phyloP scores from a whole-genome alignment of 495 filamentous ascomycete genomes.

The Neurospora africana region DNA sequence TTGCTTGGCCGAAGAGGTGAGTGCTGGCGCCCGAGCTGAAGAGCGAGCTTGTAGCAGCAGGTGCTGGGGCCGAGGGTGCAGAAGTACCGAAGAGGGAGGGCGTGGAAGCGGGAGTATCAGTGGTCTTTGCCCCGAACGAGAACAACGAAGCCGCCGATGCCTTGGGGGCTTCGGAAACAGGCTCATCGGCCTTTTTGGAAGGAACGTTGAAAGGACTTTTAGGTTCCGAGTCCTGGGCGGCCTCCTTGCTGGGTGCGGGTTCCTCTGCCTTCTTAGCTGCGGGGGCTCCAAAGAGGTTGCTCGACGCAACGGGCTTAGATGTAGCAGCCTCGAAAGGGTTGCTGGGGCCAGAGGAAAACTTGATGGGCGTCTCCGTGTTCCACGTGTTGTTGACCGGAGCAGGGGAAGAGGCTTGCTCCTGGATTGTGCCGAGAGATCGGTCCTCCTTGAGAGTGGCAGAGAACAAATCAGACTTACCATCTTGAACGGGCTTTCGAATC shows the following conservation, averaged over 20 bases:
- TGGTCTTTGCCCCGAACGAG: constrained; percentile 7
- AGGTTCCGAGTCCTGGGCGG: constrained; percentile 5
- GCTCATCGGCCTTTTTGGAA: constrained; percentile 14
- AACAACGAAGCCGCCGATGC: constrained; percentile 6
- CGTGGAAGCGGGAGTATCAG: constrained; percentile 13
- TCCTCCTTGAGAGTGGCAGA: constrained; percentile 22
- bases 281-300: constrained; percentile 15
- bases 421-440: constrained; percentile 21
- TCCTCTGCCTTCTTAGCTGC: constrained; percentile 11
- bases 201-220: constrained; percentile 14
- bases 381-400: constrained; percentile 39
- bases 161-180: constrained; percentile 5
- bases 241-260: constrained; percentile 1
- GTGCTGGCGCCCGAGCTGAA: constrained; percentile 10
- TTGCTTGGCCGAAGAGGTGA: constrained; percentile 9
- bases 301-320: constrained; percentile 18
- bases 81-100: constrained; percentile 18
- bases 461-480: constrained; percentile 17
- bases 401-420: constrained; percentile 24
- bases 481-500: constrained; percentile 24
- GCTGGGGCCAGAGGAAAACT: constrained; percentile 22
- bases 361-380: constrained; percentile 28
- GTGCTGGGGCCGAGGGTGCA: constrained; percentile 4
- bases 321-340: constrained; percentile 21
- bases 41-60: neutral